Conservation (phyloP, 768 basidiomycete species). For the Daedalea quercina region DNA sequence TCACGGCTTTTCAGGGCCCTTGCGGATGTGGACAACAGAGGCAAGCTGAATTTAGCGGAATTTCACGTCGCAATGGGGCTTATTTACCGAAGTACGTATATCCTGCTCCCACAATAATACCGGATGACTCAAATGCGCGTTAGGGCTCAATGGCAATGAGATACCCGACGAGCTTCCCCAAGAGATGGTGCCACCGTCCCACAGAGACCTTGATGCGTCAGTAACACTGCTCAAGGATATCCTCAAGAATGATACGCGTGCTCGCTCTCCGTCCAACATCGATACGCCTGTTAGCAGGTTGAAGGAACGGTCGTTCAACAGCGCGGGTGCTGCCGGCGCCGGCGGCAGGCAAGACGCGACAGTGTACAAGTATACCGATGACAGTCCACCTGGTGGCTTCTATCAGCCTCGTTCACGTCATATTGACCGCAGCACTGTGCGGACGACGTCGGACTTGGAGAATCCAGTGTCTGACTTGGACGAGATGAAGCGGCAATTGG, state of each 20-base stretch:
- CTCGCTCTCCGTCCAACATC: conserved; percentile 49
- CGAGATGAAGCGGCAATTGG: conserved; percentile 82
- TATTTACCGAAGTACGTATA: conserved; percentile 84
- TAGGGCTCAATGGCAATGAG: conserved; percentile 88
- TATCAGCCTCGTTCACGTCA: conserved; percentile 83
- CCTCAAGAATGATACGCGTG: conserved; percentile 79
- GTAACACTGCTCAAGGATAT: conserved; percentile 87
- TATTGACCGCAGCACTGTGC: conserved; percentile 76
- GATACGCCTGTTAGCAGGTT: conserved; percentile 54
- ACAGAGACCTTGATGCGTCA: conserved; percentile 80
- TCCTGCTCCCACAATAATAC: neutral
- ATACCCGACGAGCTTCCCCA: conserved; percentile 82
- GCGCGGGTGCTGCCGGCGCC: conserved; percentile 42
- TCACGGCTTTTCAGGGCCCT: conserved; percentile 65
- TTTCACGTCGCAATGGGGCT: conserved; percentile 99
- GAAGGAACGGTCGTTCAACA: conserved; percentile 68
- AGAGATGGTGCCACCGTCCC: conserved; percentile 89
- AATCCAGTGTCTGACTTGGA: conserved; percentile 58
- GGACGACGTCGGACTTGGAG: conserved; percentile 64
- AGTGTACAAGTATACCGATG: conserved; percentile 80
- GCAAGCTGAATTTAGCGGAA: conserved; percentile 91
- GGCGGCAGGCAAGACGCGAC: conserved; percentile 79
- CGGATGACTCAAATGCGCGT: neutral
- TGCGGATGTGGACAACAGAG: conserved; percentile 89
- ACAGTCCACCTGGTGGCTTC: conserved; percentile 49